Evolutionary conservation across 352 stramenopile species (phyloP).

Genomic region (Lagenidium giganteum): DNA sequence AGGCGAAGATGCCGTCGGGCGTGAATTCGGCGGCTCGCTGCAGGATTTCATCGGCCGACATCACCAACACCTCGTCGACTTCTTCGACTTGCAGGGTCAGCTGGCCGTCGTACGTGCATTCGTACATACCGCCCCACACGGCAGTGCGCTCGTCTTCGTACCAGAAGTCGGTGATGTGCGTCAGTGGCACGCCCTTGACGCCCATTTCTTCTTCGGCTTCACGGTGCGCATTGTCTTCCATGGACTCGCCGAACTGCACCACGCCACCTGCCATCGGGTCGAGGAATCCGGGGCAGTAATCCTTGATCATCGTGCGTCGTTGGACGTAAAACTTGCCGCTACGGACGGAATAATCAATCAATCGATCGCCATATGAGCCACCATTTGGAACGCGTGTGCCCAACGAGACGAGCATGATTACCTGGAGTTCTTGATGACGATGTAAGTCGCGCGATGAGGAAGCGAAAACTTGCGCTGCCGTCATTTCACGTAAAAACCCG

Average conservation of each 20-base stretch:
- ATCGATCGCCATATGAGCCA: not conserved
- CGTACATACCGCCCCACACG: slow-evolving; percentile 77
- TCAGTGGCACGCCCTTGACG: slow-evolving; percentile 49
- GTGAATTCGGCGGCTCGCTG: slow-evolving; percentile 58
- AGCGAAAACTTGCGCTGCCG: slow-evolving; percentile 67
- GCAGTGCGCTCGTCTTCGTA: slow-evolving; percentile 52
- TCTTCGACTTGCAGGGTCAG: slow-evolving; percentile 68
- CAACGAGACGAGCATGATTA: slow-evolving; percentile 3
- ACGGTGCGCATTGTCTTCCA: slow-evolving; percentile 56
- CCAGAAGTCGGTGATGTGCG: slow-evolving; percentile 56
- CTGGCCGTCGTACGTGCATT: slow-evolving; percentile 66
- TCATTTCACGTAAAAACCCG: not conserved
- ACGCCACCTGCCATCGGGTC: slow-evolving; percentile 82
- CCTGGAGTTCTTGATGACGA: slow-evolving; percentile 80
- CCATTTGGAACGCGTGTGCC: not conserved
- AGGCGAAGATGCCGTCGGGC: slow-evolving; percentile 74
- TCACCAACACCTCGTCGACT: slow-evolving; percentile 71
- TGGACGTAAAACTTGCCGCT: slow-evolving; percentile 84
- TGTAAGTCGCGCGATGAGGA: slow-evolving; percentile 82
- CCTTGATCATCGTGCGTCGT: slow-evolving; percentile 82
- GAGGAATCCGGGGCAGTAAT: slow-evolving; percentile 83
- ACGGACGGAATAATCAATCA: not conserved
- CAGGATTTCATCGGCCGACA: slow-evolving; percentile 72
- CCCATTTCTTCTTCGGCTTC: slow-evolving; percentile 86
- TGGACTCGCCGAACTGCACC: slow-evolving; percentile 69